These are phyloP conservation scores for Bryopsis sp. DNA, from an alignment of 139 green algal species.

Conservation along the genomic window DNA sequence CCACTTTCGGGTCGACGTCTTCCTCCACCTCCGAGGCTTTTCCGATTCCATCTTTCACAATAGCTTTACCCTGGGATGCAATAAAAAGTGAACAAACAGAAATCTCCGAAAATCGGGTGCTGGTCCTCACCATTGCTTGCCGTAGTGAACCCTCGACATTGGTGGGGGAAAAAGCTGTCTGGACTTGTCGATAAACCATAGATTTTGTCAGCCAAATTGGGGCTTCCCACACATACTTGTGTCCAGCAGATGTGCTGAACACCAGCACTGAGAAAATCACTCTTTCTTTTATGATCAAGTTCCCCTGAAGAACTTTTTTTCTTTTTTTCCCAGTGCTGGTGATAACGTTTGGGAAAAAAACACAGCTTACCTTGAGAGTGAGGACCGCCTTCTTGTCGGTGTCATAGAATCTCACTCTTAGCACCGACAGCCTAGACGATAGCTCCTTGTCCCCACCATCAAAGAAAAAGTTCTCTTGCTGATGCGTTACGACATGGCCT, in stretches of 20 bases:
- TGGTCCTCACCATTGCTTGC: too few species aligned
- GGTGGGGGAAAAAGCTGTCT: too few species aligned
- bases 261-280: too few species aligned
- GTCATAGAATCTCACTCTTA: slow-evolving; percentile 81
- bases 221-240: too few species aligned
- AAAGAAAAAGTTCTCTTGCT: slow-evolving; percentile 94
- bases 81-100: neutral
- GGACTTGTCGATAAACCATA: too few species aligned
- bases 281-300: too few species aligned
- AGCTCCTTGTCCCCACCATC: slow-evolving; percentile 77
- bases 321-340: too few species aligned
- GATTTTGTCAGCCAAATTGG: too few species aligned
- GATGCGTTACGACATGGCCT: neutral
- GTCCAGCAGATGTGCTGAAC: too few species aligned
- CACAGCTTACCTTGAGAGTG: slow-evolving; percentile 65
- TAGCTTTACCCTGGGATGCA: slow-evolving; percentile 44
- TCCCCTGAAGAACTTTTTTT: too few species aligned
- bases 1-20: slow-evolving; percentile 26
- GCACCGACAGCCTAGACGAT: slow-evolving; percentile 43
- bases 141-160: too few species aligned
- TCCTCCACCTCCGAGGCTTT: slow-evolving; percentile 45
- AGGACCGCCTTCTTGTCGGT: slow-evolving; percentile 62
- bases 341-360: neutral
- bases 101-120: too few species aligned
- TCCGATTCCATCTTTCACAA: slow-evolving; percentile 70